Evolutionary conservation across 352 stramenopile genomes (phyloP), one percentile per base, ranked within the genome.

Genomic region (Globisporangium alternatum): DNA sequence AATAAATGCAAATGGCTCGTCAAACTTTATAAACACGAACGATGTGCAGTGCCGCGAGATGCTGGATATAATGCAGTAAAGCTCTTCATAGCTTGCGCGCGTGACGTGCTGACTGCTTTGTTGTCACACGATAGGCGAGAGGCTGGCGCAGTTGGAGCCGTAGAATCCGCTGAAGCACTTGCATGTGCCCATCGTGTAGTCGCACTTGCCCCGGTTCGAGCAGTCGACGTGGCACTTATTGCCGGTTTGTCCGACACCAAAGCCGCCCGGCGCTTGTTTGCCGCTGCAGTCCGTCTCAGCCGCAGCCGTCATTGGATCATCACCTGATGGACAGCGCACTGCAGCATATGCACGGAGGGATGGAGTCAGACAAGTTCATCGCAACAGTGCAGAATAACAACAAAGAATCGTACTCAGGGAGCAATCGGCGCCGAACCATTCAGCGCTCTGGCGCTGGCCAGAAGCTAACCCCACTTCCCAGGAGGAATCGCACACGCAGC

Each of bases 341-440:
- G 49, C 10, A 28, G 25, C 5, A 2, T 47, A 43, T n/a, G 19
- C 17, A 19, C 21, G 13, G 12, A 33, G 9, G 5, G 10, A n/a
- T 10, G 19, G 9, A 30, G 30, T 7, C 30, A 30, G 9, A 13
- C 19, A 57, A 13, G 9, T 30, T 4, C 15, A n/a, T 21, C 19
- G 48, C 43, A 43, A 54, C 10, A 39, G 21, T 41, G 13, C 19
- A 21, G 31, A n/a, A 21, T 12, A 35, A 43, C 1, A 21, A n/a
- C 30, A 28, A 21, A 51, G 35, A 22, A 30, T 64, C 74, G 45
- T 76, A 91, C 86, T 70, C 56, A 75, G 64, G 12, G 88, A 96
- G 68, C 91, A 98, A 56, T 96, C 89, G 19, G 82, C 66, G 7
- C 90, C 90, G 62, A 98, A 98, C 79, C 85, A 97, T 69, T 97